Evolutionary conservation across 257 asterid species (phyloP).

Genomic region (Schizonepeta tenuifolia): DNA sequence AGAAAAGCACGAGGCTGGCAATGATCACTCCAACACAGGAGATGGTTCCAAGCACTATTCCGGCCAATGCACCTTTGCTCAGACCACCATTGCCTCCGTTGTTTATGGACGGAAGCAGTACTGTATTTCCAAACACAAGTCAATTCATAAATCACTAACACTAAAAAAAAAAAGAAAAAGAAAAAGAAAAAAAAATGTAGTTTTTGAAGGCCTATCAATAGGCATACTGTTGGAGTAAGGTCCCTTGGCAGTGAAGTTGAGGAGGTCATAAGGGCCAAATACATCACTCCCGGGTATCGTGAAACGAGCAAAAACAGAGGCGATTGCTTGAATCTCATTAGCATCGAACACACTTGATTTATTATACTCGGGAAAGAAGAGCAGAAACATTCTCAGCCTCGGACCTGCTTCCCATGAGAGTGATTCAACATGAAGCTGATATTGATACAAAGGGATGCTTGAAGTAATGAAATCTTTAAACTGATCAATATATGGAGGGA

Average conservation of each 20-base stretch:
- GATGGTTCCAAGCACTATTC: conserved; percentile 47
- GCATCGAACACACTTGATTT: conserved; percentile 31
- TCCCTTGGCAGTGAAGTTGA: conserved; percentile 52
- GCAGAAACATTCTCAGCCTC: conserved; percentile 53
- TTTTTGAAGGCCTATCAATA: not conserved
- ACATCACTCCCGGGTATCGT: conserved; percentile 40
- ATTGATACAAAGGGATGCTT: conserved; percentile 18
- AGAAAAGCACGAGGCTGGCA: conserved; percentile 32
- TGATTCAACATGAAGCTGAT: conserved; percentile 46
- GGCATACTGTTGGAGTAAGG: conserved; percentile 38
- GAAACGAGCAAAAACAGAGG: conserved; percentile 47
- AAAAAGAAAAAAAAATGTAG: too few species aligned
- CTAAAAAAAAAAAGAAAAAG: too few species aligned
- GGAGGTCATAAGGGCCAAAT: conserved; percentile 63
- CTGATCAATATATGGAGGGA: conserved; percentile 35
- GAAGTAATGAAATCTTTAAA: conserved; percentile 38
- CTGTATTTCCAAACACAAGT: conserved; percentile 31
- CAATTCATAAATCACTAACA: not conserved
- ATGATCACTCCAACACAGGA: conserved; percentile 36
- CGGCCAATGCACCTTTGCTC: conserved; percentile 50
- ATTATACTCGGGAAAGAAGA: conserved; percentile 41
- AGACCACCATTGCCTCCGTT: conserved; percentile 36
- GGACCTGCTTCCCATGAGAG: conserved; percentile 56
- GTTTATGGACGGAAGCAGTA: conserved; percentile 45
- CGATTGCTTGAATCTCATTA: conserved; percentile 43